phyloP scores from a whole-genome alignment of 75 land plant species.

The Ceratopteris richardii region DNA sequence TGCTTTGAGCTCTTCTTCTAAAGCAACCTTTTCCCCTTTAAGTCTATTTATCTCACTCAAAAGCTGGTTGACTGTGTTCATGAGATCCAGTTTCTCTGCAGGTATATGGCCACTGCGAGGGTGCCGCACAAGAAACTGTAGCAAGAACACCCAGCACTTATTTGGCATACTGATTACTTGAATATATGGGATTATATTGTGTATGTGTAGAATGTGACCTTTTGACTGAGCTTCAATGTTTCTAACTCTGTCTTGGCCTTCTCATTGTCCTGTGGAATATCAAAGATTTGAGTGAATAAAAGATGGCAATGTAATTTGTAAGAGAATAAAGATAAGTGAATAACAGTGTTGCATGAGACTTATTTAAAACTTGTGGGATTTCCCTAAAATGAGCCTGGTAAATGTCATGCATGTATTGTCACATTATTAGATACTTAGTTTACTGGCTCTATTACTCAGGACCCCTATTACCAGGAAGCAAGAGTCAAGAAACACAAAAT shows the following conservation, averaged over 20 bases:
- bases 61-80: conserved; percentile 38
- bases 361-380: too few species aligned
- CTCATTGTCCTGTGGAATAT: conserved; percentile 20
- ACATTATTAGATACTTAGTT: too few species aligned
- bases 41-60: conserved; percentile 28
- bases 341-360: too few species aligned
- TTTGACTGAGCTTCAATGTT: conserved; percentile 32
- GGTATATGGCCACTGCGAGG: conserved; percentile 32
- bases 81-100: conserved; percentile 32
- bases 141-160: neutral
- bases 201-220: conserved; percentile 19
- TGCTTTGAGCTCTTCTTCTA: conserved; percentile 29
- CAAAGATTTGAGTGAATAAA: neutral
- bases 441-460: too few species aligned
- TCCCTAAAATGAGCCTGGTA: too few species aligned
- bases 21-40: conserved; percentile 25
- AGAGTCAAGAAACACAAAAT: too few species aligned
- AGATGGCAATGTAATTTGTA: too few species aligned
- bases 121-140: conserved; percentile 31
- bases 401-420: too few species aligned
- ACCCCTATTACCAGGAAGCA: too few species aligned
- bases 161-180: neutral
- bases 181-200: too few species aligned
- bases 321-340: neutral
- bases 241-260: conserved; percentile 24